Percentiles rank a stretch among this genome's conserved stretches.
phyloP scores from a whole-genome alignment of 2,329 filamentous ascomycete species.

The Penicillium sp. region DNA sequence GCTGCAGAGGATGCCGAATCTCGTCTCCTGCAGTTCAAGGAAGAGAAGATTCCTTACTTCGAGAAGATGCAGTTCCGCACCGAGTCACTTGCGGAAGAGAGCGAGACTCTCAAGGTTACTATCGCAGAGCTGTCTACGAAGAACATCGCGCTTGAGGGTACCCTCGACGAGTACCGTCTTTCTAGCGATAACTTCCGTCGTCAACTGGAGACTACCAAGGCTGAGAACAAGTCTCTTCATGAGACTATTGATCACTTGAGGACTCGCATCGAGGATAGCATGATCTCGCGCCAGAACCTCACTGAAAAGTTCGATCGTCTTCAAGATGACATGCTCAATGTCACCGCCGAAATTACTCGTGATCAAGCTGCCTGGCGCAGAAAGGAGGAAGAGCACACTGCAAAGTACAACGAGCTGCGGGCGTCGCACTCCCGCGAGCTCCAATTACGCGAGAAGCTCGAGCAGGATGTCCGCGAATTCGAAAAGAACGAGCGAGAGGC shows the following conservation, averaged over 20 bases:
- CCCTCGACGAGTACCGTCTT: conserved; percentile 55
- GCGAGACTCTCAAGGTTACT: conserved; percentile 47
- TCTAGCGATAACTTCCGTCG: conserved; percentile 52
- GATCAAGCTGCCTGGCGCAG: conserved; percentile 73
- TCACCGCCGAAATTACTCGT: conserved; percentile 68
- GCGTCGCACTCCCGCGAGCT: conserved; percentile 60
- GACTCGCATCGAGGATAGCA: conserved; percentile 74
- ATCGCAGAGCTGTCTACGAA: conserved; percentile 49
- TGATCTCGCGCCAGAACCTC: conserved; percentile 73
- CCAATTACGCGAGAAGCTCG: conserved; percentile 52
- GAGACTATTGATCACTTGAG: conserved; percentile 64
- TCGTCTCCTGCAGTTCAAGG: conserved; percentile 54
- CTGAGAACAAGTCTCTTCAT: conserved; percentile 63
- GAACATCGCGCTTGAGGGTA: conserved; percentile 53
- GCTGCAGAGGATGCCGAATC: conserved; percentile 57
- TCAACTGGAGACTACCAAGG: conserved; percentile 43
- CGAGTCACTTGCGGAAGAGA: conserved; percentile 60
- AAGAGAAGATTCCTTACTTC: conserved; percentile 61
- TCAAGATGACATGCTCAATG: conserved; percentile 75
- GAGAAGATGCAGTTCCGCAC: conserved; percentile 57
- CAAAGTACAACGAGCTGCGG: conserved; percentile 48
- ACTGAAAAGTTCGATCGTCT: conserved; percentile 73
- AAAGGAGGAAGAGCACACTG: conserved; percentile 51
- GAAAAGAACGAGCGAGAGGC: conserved; percentile 66
- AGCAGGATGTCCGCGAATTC: conserved; percentile 52